phyloP scores from a whole-genome alignment of 1,284 basidiomycete species.

The Marasmius tenuissimus region DNA sequence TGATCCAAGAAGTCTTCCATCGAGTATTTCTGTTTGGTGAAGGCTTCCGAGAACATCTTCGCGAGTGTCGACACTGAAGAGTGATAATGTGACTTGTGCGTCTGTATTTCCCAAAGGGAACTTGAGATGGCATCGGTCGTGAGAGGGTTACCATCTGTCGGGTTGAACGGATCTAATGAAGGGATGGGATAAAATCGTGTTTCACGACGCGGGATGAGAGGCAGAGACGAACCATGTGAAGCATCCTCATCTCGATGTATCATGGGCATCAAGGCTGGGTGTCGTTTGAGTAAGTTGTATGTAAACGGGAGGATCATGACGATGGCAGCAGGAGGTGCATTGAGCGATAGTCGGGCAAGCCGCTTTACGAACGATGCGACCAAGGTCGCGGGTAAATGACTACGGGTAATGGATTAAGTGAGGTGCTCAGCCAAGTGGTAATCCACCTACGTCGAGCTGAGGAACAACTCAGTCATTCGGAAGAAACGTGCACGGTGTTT shows the following conservation, averaged over 20 bases:
- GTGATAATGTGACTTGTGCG: conserved; percentile 85
- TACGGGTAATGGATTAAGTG: conserved; percentile 27
- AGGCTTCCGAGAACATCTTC: conserved; percentile 87
- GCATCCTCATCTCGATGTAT: conserved; percentile 67
- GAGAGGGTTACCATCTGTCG: conserved; percentile 72
- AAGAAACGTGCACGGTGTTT: conserved; percentile 96
- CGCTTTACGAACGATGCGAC: conserved; percentile 96
- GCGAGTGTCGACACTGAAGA: conserved; percentile 81
- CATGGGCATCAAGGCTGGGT: conserved; percentile 91
- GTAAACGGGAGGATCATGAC: conserved; percentile 91
- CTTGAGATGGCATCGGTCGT: conserved; percentile 81
- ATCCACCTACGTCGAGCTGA: conserved; percentile 79
- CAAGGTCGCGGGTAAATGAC: conserved; percentile 85
- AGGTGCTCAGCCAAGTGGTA: neutral
- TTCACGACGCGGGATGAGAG: neutral
- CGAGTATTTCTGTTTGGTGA: conserved; percentile 87
- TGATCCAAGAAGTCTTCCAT: conserved; percentile 98
- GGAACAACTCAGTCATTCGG: conserved; percentile 87
- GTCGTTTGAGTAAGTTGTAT: conserved; percentile 93
- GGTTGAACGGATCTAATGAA: conserved; percentile 70
- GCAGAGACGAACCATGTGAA: conserved; percentile 2
- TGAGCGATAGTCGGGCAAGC: conserved; percentile 80
- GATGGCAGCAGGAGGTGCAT: conserved; percentile 87
- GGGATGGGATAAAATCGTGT: neutral
- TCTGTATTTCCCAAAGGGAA: conserved; percentile 90